A percentile compares a stretch with the other conserved stretches of the same genome.
phyloP scores from a whole-genome alignment of 2,329 filamentous ascomycete genomes.

The Berkeleyomyces basicola region DNA sequence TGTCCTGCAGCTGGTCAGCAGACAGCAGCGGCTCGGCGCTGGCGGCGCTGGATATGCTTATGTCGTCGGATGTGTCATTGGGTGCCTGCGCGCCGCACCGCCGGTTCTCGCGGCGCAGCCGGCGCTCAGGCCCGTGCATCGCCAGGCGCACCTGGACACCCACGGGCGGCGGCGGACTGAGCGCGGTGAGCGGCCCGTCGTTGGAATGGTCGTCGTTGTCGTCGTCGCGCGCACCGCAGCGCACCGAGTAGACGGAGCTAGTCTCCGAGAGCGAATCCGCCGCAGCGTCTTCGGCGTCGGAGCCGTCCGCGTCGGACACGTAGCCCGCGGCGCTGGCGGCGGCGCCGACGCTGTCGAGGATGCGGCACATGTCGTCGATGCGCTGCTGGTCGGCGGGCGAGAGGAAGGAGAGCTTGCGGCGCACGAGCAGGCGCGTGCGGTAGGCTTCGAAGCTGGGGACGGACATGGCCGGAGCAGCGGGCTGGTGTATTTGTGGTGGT shows the following conservation, averaged over 20 bases:
- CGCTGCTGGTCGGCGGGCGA: background rate
- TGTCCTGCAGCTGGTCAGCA: background rate
- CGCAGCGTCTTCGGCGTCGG: background rate
- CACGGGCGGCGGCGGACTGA: background rate
- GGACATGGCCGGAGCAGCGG: background rate
- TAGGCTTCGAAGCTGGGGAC: background rate
- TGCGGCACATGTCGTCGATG: conserved; percentile 7
- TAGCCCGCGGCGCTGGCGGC: background rate
- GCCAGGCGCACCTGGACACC: background rate
- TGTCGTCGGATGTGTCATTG: no score
- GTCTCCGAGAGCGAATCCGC: background rate
- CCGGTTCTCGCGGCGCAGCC: background rate
- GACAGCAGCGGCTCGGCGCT: background rate
- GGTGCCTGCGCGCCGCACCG: background rate
- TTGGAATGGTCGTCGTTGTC: background rate
- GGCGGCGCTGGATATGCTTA: background rate
- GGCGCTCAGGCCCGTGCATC: background rate
- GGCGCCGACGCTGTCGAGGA: background rate
- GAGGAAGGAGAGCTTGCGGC: conserved; percentile 4
- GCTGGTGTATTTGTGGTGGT: background rate
- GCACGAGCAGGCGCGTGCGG: background rate
- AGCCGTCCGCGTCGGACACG: background rate
- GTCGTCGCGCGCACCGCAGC: background rate
- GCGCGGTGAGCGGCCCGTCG: background rate
- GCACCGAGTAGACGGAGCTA: background rate